Conservation (phyloP, 805 yeast genomes). For the Yamadazyma phyllophila region DNA sequence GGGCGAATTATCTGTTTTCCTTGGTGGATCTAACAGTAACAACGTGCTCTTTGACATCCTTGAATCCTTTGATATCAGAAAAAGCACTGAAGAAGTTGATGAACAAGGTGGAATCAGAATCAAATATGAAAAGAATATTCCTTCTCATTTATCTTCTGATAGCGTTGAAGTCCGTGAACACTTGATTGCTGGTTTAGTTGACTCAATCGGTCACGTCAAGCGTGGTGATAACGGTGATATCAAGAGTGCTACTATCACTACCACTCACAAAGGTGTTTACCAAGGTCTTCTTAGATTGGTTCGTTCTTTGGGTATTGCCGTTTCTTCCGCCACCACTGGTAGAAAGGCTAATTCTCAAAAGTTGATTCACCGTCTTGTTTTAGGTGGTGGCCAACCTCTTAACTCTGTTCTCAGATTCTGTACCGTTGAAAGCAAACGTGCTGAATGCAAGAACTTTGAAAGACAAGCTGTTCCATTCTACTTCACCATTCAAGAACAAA, state of each 20-base stretch:
- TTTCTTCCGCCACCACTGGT: constrained; percentile 24
- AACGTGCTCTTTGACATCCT: constrained; percentile 26
- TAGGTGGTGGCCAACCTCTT: constrained; percentile 24
- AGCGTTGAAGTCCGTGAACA: constrained; percentile 41
- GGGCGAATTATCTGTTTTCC: constrained; percentile 2
- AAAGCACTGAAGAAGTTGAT: constrained; percentile 11
- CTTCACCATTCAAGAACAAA: constrained; percentile 26
- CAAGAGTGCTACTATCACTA: constrained; percentile 27
- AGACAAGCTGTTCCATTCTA: constrained; percentile 23
- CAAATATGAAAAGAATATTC: constrained; percentile 19
- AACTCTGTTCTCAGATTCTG: constrained; percentile 23
- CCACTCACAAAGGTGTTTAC: constrained; percentile 28
- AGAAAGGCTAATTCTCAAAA: constrained; percentile 10
- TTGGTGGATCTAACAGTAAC: background rate
- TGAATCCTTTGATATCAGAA: constrained; percentile 15
- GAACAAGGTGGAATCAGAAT: constrained; percentile 11
- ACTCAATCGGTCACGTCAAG: constrained; percentile 34
- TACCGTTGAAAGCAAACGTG: constrained; percentile 18
- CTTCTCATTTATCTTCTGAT: constrained; percentile 32
- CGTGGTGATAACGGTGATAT: constrained; percentile 14
- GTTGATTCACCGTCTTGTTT: constrained; percentile 13
- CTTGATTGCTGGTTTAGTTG: constrained; percentile 45
- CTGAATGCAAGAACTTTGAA: background rate
- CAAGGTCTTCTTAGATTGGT: constrained; percentile 37
- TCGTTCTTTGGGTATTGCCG: constrained; percentile 44